Conservation (phyloP, 192 early-diverging fungal genomes). For the Entomortierella lignicola region DNA sequence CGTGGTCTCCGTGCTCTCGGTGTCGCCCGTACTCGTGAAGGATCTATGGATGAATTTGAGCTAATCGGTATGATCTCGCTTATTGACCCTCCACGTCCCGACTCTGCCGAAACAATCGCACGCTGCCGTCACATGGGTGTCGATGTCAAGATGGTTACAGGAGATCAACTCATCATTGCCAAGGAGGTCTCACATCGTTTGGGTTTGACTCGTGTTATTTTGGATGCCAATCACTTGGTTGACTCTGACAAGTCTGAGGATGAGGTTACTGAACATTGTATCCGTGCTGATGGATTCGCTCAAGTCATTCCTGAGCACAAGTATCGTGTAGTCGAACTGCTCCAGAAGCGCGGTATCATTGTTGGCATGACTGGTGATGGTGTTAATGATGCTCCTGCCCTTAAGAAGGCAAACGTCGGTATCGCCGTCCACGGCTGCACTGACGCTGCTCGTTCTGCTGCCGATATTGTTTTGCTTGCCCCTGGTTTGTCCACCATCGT, state of each 20-base stretch:
- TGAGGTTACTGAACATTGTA: slow-evolving; percentile 84
- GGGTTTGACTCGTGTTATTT: slow-evolving; percentile 90
- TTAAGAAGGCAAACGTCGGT: slow-evolving; percentile 97
- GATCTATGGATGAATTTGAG: slow-evolving; percentile 76
- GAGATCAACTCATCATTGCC: slow-evolving; percentile 95
- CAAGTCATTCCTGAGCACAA: slow-evolving; percentile 99
- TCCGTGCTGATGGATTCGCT: slow-evolving; percentile 94
- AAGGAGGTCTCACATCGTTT: slow-evolving; percentile 91
- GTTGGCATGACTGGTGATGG: slow-evolving; percentile 98
- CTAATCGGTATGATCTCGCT: slow-evolving; percentile 93
- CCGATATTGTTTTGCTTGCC: slow-evolving; percentile 94
- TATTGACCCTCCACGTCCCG: slow-evolving; percentile 90
- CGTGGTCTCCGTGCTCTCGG: slow-evolving; percentile 92
- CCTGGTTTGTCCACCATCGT: slow-evolving; percentile 93
- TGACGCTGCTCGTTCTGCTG: slow-evolving; percentile 93
- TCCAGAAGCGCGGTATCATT: slow-evolving; percentile 86
- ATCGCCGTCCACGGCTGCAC: slow-evolving; percentile 97
- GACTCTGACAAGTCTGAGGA: slow-evolving; percentile 82
- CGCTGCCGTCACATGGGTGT: slow-evolving; percentile 90
- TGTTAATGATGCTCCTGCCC: slow-evolving; percentile 96
- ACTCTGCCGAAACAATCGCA: slow-evolving; percentile 88
- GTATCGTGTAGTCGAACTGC: slow-evolving; percentile 91
- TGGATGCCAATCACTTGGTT: slow-evolving; percentile 88
- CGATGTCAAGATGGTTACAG: slow-evolving; percentile 96
- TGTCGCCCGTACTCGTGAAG: slow-evolving; percentile 82